phyloP scores from a whole-genome alignment of 352 stramenopile species.

The Pythium sukuiense region DNA sequence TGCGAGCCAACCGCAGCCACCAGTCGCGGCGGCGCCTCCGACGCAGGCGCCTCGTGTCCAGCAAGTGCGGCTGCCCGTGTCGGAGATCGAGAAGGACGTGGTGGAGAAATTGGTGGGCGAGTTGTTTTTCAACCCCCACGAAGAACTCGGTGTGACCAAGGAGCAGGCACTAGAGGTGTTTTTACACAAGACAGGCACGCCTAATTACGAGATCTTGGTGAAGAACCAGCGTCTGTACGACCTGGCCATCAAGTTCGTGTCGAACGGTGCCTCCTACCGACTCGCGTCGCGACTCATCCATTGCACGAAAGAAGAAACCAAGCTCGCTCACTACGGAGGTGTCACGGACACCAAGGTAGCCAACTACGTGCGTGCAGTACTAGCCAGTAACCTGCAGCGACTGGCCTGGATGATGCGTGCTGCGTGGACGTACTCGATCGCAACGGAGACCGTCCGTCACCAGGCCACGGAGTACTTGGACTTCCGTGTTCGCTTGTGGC shows the following conservation, averaged over 20 bases:
- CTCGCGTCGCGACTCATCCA: constrained; percentile 56
- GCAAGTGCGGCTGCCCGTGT: constrained; percentile 45
- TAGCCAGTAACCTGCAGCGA: constrained; percentile 65
- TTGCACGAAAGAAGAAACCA: constrained; percentile 61
- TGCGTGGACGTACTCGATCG: constrained; percentile 52
- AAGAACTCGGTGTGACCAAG: constrained; percentile 43
- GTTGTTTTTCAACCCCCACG: constrained; percentile 48
- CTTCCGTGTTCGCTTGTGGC: constrained; percentile 55
- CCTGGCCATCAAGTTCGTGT: constrained; percentile 62
- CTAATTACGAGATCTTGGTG: constrained; percentile 57
- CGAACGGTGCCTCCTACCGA: constrained; percentile 54
- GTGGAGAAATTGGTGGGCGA: constrained; percentile 55
- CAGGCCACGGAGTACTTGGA: constrained; percentile 57
- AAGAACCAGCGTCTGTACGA: constrained; percentile 71
- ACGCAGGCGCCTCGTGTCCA: constrained; percentile 28
- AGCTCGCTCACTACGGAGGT: constrained; percentile 46
- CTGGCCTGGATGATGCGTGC: constrained; percentile 64
- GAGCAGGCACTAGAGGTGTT: constrained; percentile 53
- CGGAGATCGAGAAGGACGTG: constrained; percentile 56
- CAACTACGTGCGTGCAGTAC: constrained; percentile 47
- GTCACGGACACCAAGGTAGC: constrained; percentile 51
- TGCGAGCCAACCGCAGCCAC: not conserved
- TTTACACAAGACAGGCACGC: constrained; percentile 32
- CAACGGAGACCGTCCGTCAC: constrained; percentile 48
- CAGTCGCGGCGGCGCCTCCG: not conserved